Conservation (phyloP, 257 asterid species). For the Solanum okadae region DNA sequence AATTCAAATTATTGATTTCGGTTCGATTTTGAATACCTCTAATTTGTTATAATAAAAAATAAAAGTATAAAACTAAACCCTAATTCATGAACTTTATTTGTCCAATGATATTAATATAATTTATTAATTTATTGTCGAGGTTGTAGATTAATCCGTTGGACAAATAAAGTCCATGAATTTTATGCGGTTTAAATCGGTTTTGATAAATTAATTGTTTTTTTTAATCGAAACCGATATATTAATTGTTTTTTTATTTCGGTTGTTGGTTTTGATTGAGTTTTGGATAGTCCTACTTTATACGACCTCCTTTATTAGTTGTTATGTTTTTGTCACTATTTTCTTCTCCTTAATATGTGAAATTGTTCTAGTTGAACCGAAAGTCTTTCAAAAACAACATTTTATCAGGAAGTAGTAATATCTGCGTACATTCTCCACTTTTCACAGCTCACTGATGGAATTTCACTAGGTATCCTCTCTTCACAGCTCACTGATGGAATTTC, state of each 20-base stretch:
- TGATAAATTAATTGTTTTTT: no score
- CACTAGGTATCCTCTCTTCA: no score
- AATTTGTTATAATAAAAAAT: no score
- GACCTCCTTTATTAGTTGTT: background rate
- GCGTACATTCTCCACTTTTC: rapidly evolving
- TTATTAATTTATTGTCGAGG: background rate
- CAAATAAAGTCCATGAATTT: no score
- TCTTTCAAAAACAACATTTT: no score
- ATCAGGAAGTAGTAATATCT: rapidly evolving
- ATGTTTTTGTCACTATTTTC: background rate
- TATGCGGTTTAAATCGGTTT: background rate
- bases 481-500: no score
- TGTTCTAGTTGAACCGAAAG: no score
- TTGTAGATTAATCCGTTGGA: no score
- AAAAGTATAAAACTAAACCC: background rate
- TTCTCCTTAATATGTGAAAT: no score
- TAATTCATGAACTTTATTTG: background rate
- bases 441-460: no score
- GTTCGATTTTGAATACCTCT: background rate
- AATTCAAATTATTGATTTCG: background rate
- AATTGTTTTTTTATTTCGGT: background rate
- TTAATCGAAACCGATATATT: no score
- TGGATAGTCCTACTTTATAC: background rate
- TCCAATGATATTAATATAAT: no score
- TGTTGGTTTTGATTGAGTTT: background rate